phyloP scores from a whole-genome alignment of 352 stramenopile genomes.

The Globisporangium takayamanum region DNA sequence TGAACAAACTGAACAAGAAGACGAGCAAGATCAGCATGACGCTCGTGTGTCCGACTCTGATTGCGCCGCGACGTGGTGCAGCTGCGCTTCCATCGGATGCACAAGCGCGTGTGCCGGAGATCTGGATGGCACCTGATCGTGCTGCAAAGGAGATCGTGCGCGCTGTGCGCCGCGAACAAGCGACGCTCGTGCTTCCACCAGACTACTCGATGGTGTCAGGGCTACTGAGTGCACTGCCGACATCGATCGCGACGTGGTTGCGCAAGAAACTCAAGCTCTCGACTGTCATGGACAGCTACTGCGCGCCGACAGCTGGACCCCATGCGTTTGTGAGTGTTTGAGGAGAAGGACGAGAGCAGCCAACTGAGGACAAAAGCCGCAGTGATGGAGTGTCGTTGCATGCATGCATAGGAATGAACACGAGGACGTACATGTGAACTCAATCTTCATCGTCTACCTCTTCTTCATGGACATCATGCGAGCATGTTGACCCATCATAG shows the following conservation, averaged over 20 bases:
- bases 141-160: conserved; percentile 14
- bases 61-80: neutral
- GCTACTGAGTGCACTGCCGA: conserved; percentile 5
- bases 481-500: too few relatives aligned
- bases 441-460: too few relatives aligned
- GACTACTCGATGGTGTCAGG: conserved; percentile 12
- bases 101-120: neutral
- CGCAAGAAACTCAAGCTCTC: conserved; percentile 13
- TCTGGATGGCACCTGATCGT: conserved; percentile 13
- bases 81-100: neutral
- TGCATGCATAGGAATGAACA: too few relatives aligned
- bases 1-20: conserved; percentile 8
- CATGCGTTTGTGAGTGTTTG: conserved; percentile 1
- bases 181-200: conserved; percentile 12
- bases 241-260: conserved; percentile 6
- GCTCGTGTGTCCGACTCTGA: conserved; percentile 14
- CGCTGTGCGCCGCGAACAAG: conserved; percentile 8
- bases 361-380: neutral
- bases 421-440: too few relatives aligned
- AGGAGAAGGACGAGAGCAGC: neutral
- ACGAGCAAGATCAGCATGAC: conserved; percentile 9
- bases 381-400: neutral
- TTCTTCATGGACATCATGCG: too few relatives aligned
- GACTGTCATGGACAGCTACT: conserved; percentile 12
- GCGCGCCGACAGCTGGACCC: neutral